These are phyloP conservation scores for Gaeumannomyces tritici DNA, from an alignment of 2,329 filamentous ascomycete species.

Conservation along the genomic window DNA sequence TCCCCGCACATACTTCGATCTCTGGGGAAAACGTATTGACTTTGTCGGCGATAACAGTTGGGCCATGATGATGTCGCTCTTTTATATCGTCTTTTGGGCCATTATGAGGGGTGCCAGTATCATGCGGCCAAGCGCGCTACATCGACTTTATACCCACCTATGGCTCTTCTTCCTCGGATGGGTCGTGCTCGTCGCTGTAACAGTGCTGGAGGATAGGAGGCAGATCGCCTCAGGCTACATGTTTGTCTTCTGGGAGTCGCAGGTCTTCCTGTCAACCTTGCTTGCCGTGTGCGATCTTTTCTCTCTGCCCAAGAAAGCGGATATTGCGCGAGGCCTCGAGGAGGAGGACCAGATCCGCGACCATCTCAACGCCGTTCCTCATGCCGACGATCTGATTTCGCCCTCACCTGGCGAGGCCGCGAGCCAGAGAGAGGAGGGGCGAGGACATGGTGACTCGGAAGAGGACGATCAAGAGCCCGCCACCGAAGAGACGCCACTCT, in stretches of 20 bases:
- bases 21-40: not conserved
- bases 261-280: slow-evolving; percentile 63
- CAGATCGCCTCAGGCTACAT: slow-evolving; percentile 71
- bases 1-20: not conserved
- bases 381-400: slow-evolving; percentile 26
- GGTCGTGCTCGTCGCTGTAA: slow-evolving; percentile 59
- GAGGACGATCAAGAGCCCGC: slow-evolving; percentile 27
- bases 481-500: slow-evolving; percentile 45
- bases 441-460: slow-evolving; percentile 14
- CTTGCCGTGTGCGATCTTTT: slow-evolving; percentile 76
- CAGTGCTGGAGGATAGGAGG: slow-evolving; percentile 67
- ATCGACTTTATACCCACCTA: slow-evolving; percentile 68
- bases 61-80: slow-evolving; percentile 76
- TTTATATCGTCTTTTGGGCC: slow-evolving; percentile 76
- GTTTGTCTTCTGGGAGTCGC: slow-evolving; percentile 69
- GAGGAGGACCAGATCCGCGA: slow-evolving; percentile 36
- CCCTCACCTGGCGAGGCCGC: slow-evolving; percentile 25
- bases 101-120: slow-evolving; percentile 70
- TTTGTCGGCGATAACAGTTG: slow-evolving; percentile 34
- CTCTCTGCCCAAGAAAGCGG: slow-evolving; percentile 59
- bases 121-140: slow-evolving; percentile 75
- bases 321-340: slow-evolving; percentile 52
- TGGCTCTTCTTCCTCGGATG: slow-evolving; percentile 79
- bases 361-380: slow-evolving; percentile 18
- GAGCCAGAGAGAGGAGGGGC: slow-evolving; percentile 11